These are phyloP conservation scores for Nepenthes alata DNA, from an alignment of 179 eudicot species.

Conservation along the genomic window DNA sequence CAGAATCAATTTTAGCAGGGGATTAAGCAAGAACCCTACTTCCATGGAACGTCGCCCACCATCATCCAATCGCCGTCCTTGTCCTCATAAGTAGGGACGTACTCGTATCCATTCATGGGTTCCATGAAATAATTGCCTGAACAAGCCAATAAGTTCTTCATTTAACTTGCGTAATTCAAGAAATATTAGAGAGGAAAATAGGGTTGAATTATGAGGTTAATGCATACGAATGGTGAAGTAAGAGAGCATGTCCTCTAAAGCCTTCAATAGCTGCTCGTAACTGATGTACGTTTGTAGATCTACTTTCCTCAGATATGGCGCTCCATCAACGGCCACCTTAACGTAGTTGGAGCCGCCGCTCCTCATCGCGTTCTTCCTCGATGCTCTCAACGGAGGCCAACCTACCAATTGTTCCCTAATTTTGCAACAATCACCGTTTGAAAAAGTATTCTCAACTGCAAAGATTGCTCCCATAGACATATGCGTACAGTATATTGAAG, in stretches of 20 bases:
- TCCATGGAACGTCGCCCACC: slow-evolving; percentile 93
- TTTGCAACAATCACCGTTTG: too few species aligned
- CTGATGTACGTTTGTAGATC: slow-evolving; percentile 45
- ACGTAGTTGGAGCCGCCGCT: slow-evolving; percentile 41
- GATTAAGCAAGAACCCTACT: slow-evolving; percentile 31
- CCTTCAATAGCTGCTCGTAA: slow-evolving; percentile 51
- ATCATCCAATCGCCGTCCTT: slow-evolving; percentile 97
- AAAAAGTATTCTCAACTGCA: too few species aligned
- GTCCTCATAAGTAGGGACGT: slow-evolving; percentile 76
- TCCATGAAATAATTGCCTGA: slow-evolving; percentile 47
- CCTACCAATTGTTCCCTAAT: slow-evolving; percentile 57
- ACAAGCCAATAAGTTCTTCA: background rate
- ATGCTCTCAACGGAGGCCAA: slow-evolving; percentile 82
- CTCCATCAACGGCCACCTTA: slow-evolving; percentile 88
- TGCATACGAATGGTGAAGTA: slow-evolving; percentile 52
- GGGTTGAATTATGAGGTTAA: too few species aligned
- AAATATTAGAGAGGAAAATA: background rate
- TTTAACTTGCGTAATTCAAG: background rate
- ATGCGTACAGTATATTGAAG: too few species aligned
- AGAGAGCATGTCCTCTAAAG: slow-evolving; percentile 50
- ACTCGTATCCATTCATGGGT: slow-evolving; percentile 45
- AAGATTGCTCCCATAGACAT: too few species aligned
- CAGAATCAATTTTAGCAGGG: background rate
- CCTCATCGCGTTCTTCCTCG: slow-evolving; percentile 42
- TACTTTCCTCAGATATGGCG: slow-evolving; percentile 69